These are phyloP conservation scores for Ascoidea asiatica DNA, from an alignment of 805 yeast genomes.

Conservation along the genomic window DNA sequence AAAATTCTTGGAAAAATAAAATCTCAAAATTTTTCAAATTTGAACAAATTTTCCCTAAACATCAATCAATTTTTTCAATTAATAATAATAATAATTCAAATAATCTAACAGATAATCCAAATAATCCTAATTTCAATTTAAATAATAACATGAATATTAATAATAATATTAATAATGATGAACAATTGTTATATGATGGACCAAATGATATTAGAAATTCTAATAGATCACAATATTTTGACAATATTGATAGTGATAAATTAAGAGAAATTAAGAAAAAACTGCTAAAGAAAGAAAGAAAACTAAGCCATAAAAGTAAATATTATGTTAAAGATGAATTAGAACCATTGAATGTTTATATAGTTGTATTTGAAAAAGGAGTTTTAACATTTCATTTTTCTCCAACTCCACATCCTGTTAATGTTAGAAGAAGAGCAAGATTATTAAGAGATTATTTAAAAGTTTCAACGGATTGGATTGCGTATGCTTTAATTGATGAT, in stretches of 20 bases:
- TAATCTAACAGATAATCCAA: no score
- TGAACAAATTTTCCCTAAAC: no score
- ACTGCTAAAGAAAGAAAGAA: neutral
- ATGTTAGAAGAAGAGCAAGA: conserved; percentile 88
- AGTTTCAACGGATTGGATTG: conserved; percentile 92
- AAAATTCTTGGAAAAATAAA: neutral
- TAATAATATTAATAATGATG: neutral
- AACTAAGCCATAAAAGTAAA: neutral
- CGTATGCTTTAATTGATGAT: conserved; percentile 92
- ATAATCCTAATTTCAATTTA: no score
- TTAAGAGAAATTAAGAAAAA: conserved; percentile 5
- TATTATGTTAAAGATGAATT: conserved; percentile 32
- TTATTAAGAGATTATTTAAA: conserved; percentile 76
- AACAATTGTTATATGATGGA: neutral
- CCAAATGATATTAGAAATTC: neutral
- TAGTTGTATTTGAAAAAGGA: conserved; percentile 82
- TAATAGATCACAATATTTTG: neutral
- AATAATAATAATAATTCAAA: neutral
- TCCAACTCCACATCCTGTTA: conserved; percentile 92
- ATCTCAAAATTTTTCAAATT: neutral
- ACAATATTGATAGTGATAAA: conserved; percentile 3
- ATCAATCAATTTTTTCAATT: no score
- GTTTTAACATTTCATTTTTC: conserved; percentile 89
- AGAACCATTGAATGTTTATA: conserved; percentile 84
- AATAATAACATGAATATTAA: no score